Conservation (phyloP, 2,329 filamentous ascomycete genomes). For the Ophiostoma ips region DNA sequence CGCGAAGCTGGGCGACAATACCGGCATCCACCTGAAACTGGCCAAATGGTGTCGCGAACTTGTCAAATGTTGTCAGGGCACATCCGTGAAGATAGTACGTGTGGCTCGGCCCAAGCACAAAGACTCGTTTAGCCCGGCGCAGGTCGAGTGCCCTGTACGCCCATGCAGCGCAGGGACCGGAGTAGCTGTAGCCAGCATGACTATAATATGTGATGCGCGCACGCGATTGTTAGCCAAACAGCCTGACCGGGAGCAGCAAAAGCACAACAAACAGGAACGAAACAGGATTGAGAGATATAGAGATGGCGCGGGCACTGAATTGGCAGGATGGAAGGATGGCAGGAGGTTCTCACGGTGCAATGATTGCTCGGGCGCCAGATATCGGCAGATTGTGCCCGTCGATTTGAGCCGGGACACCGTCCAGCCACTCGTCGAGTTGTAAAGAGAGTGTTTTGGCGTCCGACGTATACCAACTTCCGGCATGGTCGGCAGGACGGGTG, state of each 20-base stretch:
- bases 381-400: constrained; percentile 51
- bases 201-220: constrained; percentile 28
- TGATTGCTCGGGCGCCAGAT: constrained; percentile 65
- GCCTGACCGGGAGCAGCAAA: neutral
- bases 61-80: constrained; percentile 57
- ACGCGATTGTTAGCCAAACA: neutral
- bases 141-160: constrained; percentile 85
- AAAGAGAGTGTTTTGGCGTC: constrained; percentile 42
- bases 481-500: constrained; percentile 36
- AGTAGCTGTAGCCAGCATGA: constrained; percentile 88
- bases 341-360: constrained; percentile 61
- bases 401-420: constrained; percentile 51
- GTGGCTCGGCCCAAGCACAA: constrained; percentile 86
- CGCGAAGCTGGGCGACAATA: constrained; percentile 35
- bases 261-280: too few relatives aligned
- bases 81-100: constrained; percentile 67
- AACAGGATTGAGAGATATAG: constrained; percentile 9
- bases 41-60: constrained; percentile 64
- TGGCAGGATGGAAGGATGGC: neutral
- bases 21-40: constrained; percentile 49
- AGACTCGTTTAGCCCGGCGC: constrained; percentile 69
- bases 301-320: neutral
- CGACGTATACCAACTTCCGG: constrained; percentile 74
- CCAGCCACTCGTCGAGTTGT: constrained; percentile 66
- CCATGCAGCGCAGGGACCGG: constrained; percentile 82